Percentiles rank a stretch among this genome's conserved stretches.
phyloP scores from a whole-genome alignment of 1,284 basidiomycete genomes.

The Sporisorium exsertum region DNA sequence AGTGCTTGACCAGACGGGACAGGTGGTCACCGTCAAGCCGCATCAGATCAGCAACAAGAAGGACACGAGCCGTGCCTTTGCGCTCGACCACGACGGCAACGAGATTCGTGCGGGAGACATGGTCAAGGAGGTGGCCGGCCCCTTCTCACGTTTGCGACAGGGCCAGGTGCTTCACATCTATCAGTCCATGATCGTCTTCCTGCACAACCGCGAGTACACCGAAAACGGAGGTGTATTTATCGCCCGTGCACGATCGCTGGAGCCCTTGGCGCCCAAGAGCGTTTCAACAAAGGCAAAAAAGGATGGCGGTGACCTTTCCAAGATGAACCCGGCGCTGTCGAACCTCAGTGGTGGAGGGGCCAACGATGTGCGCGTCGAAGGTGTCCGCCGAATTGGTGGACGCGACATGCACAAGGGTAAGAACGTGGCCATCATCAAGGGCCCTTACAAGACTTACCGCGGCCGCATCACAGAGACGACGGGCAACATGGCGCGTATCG shows the following conservation, averaged over 20 bases:
- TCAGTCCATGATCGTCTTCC: conserved; percentile 92
- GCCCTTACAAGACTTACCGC: conserved; percentile 89
- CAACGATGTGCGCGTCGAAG: conserved; percentile 55
- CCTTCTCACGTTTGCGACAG: conserved; percentile 80
- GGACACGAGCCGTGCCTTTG: conserved; percentile 85
- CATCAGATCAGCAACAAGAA: conserved; percentile 90
- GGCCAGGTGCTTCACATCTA: conserved; percentile 94
- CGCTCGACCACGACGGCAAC: conserved; percentile 88
- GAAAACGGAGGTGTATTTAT: conserved; percentile 97
- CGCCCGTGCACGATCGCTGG: conserved; percentile 72
- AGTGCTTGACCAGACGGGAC: conserved; percentile 91
- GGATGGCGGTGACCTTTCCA: conserved; percentile 80
- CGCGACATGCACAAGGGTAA: conserved; percentile 83
- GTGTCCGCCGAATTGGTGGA: conserved; percentile 50
- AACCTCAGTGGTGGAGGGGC: conserved; percentile 55
- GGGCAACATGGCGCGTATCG: conserved; percentile 86
- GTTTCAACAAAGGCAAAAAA: conserved; percentile 52
- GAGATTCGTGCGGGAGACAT: conserved; percentile 82
- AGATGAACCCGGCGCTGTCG: conserved; percentile 87
- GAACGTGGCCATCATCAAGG: conserved; percentile 84
- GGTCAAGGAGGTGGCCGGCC: conserved; percentile 91
- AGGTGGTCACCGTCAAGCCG: conserved; percentile 85
- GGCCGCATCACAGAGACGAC: conserved; percentile 96
- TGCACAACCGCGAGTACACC: conserved; percentile 88
- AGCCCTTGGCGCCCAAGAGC: conserved; percentile 79